phyloP scores from a whole-genome alignment of 805 yeast species.

The Zygoascus biomembranicola region DNA sequence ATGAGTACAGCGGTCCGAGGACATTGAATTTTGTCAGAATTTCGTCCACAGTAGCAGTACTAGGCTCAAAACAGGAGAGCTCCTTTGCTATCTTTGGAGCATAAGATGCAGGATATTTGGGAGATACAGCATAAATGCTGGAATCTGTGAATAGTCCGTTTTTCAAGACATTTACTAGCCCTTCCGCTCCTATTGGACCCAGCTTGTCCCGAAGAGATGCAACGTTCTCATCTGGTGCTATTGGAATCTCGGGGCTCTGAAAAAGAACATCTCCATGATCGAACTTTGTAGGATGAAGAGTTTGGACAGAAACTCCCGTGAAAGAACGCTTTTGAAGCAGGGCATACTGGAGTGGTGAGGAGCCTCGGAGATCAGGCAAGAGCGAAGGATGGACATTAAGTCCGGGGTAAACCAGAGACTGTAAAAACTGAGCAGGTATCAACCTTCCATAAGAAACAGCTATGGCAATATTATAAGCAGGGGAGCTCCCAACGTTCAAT shows the following conservation, averaged over 20 bases:
- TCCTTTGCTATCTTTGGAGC: constrained; percentile 48
- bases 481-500: constrained; percentile 9
- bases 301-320: constrained; percentile 87
- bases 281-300: constrained; percentile 79
- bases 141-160: constrained; percentile 23
- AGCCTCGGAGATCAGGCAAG: constrained; percentile 72
- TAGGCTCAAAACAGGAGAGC: constrained; percentile 9
- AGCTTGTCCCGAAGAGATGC: constrained; percentile 40
- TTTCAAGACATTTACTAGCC: constrained; percentile 41
- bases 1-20: constrained; percentile 11
- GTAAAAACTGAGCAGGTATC: constrained; percentile 58
- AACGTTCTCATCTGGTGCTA: constrained; percentile 39
- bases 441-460: constrained; percentile 88
- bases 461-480: constrained; percentile 54
- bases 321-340: constrained; percentile 49
- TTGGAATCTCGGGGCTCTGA: constrained; percentile 41
- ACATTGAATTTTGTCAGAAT: constrained; percentile 6
- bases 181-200: constrained; percentile 53
- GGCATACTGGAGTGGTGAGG: constrained; percentile 83
- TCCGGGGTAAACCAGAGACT: constrained; percentile 50
- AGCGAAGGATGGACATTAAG: constrained; percentile 90
- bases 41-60: constrained; percentile 33
- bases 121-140: background rate
- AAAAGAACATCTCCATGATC: constrained; percentile 67
- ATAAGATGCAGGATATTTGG: constrained; percentile 34